Evolutionary conservation across 2,329 filamentous ascomycete species (phyloP).

Genomic region (Talaromyces albobiverticillius): DNA sequence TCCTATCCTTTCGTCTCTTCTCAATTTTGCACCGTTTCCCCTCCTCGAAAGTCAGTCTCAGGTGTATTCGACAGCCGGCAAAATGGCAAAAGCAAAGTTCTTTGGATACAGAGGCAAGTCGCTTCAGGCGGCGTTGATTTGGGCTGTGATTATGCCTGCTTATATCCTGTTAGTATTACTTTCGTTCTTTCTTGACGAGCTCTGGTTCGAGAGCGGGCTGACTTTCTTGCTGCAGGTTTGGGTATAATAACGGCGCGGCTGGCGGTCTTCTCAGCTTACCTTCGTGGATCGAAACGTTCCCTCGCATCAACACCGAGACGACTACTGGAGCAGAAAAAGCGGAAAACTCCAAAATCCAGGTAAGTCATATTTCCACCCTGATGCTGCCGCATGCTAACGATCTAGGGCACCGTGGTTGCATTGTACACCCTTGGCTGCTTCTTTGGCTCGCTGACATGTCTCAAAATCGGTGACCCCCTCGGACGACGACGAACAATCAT

Average conservation of each 20-base stretch:
- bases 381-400: constrained; percentile 20
- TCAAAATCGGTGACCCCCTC: constrained; percentile 32
- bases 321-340: neutral
- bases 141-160: constrained; percentile 2
- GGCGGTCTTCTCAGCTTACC: neutral
- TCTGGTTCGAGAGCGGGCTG: no score
- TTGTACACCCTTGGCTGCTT: constrained; percentile 43
- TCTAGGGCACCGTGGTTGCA: constrained; percentile 46
- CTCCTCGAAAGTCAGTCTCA: no score
- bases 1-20: no score
- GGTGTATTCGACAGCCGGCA: no score
- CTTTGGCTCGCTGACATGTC: constrained; percentile 34
- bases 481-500: constrained; percentile 50
- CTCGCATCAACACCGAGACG: neutral
- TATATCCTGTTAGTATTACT: constrained; percentile 1
- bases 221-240: no score
- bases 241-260: neutral
- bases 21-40: no score
- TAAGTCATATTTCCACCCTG: neutral
- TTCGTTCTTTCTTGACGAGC: neutral
- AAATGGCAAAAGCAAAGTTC: neutral
- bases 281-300: neutral
- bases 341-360: neutral
- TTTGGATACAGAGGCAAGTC: neutral
- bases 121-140: neutral